Conservation (phyloP, 768 basidiomycete genomes). For the Termitomyces eurrhizus region DNA sequence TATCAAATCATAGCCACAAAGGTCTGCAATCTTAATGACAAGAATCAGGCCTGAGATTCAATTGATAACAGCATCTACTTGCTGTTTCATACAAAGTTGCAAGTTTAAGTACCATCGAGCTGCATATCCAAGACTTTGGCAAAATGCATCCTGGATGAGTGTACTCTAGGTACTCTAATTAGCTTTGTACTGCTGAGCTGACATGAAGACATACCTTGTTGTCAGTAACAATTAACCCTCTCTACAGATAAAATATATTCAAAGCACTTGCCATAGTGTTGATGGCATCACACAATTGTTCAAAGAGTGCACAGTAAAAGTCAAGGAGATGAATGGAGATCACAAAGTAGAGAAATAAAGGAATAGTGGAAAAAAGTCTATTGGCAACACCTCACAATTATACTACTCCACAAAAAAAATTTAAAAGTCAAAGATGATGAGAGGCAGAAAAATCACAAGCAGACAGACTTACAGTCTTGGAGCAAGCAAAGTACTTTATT, state of each 20-base stretch:
- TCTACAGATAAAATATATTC: not conserved
- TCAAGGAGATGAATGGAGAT: too few species aligned
- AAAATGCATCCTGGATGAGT: slow-evolving; percentile 5
- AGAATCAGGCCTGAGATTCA: too few species aligned
- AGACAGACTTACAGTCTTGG: not conserved
- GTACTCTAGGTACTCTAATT: not conserved
- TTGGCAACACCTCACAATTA: not conserved
- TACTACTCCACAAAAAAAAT: not conserved
- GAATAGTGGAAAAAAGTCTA: too few species aligned
- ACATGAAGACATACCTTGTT: too few species aligned
- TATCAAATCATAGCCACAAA: too few species aligned
- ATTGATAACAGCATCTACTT: slow-evolving; percentile 1
- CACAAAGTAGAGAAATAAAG: too few species aligned
- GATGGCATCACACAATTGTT: too few species aligned
- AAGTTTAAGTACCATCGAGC: not conserved
- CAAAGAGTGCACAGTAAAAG: too few species aligned
- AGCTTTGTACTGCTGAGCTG: not conserved
- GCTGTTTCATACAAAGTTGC: too few species aligned
- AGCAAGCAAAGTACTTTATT: slow-evolving; percentile 1
- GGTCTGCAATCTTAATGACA: too few species aligned
- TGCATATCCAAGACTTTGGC: too few species aligned
- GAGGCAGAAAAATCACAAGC: not conserved
- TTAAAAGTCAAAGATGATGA: not conserved
- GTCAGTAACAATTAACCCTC: not conserved
- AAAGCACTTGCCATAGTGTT: not conserved